Evolutionary conservation across 805 yeast genomes (phyloP), one percentile per base, ranked within the genome.

Genomic region (Spathaspora hagerdaliae): DNA sequence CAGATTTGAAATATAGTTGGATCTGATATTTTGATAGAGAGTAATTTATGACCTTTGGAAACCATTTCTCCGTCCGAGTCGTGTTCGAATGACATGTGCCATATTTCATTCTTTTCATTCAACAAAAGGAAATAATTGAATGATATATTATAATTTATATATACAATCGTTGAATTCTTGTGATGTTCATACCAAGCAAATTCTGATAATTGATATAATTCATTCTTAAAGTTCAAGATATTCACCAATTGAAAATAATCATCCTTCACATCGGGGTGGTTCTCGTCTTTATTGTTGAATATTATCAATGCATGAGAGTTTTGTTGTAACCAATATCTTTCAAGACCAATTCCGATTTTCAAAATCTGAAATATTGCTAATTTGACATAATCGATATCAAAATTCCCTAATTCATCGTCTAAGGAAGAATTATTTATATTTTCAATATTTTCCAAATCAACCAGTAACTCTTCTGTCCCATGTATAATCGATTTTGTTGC

Each of bases 291-390:
- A 34, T 55, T 52, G 43, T 61, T 69, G 51, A 54, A 60, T 12
- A 69, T 54, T 12, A 69, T 54, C 43, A 72, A 51, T 49, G 64
- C 65, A 47, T 69, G 74, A 33, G 74, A 68, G 48, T 69, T 67
- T 26, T 61, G 57, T 41, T 69, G 65, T 36, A 69, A 50, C 75
- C 75, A 71, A 42, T 53, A 67, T 12, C 59, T 47, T 5, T 53
- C 44, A 10, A 68, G 51, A 0, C 65, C 67, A 19, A 65, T 60
- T 10, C 63, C 59, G 27, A 70, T 55, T 49, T 68, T 69, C 38
- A 71, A 54, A 6, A 67, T 52, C 41, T 65, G 69, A 45, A 53
- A 56, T 2, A 71, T 51, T 1, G 64, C 47, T 8, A 68, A 26
- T 38, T 61, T 65, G 3, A 58, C 66, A 27, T 46, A 51, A 19